Evolutionary conservation across 2,329 filamentous ascomycete species (phyloP).

Genomic region (Sarocladiaceae sp.): DNA sequence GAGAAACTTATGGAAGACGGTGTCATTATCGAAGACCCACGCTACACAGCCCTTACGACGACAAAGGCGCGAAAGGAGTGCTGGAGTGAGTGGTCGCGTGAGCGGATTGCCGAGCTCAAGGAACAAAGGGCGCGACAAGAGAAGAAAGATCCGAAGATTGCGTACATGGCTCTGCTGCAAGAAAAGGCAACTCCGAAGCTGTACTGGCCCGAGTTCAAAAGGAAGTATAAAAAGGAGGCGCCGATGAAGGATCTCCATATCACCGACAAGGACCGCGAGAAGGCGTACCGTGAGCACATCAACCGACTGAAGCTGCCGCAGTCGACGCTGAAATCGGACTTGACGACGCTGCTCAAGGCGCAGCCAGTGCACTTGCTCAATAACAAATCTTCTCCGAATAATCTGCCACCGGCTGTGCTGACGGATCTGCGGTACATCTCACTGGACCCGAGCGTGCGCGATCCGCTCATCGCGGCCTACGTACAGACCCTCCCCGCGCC

Average conservation of each 20-base stretch:
- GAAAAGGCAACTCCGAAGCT: slow-evolving; percentile 81
- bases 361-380: slow-evolving; percentile 55
- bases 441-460: slow-evolving; percentile 53
- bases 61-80: slow-evolving; percentile 76
- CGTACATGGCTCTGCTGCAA: slow-evolving; percentile 76
- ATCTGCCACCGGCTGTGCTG: slow-evolving; percentile 56
- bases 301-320: slow-evolving; percentile 59
- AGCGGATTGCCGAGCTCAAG: slow-evolving; percentile 66
- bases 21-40: slow-evolving; percentile 72
- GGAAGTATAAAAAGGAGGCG: slow-evolving; percentile 78
- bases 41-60: slow-evolving; percentile 77
- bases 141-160: slow-evolving; percentile 75
- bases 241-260: slow-evolving; percentile 71
- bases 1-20: slow-evolving; percentile 82
- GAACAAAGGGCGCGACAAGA: slow-evolving; percentile 68
- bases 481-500: slow-evolving; percentile 57
- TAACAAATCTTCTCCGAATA: slow-evolving; percentile 46
- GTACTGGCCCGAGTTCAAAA: slow-evolving; percentile 95
- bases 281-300: slow-evolving; percentile 70
- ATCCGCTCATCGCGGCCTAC: slow-evolving; percentile 60
- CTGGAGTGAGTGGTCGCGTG: slow-evolving; percentile 77
- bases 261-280: slow-evolving; percentile 72
- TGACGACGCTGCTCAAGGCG: slow-evolving; percentile 57
- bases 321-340: slow-evolving; percentile 61
- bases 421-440: slow-evolving; percentile 65